phyloP scores from a whole-genome alignment of 768 basidiomycete species.

The Suillus clintonianus region DNA sequence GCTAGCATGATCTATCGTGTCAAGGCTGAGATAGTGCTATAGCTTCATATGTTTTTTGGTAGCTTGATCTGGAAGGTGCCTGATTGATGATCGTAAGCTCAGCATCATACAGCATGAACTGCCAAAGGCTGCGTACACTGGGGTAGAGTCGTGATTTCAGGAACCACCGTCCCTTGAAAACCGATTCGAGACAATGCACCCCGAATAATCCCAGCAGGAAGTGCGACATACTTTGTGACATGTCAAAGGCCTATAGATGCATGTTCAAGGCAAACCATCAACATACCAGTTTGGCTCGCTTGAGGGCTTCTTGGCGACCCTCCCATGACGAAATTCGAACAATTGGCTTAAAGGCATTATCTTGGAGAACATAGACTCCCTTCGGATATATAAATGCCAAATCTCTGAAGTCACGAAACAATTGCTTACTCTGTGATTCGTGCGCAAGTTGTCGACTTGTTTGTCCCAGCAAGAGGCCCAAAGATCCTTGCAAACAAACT shows the following conservation, averaged over 20 bases:
- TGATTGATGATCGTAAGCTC: constrained; percentile 24
- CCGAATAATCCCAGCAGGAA: constrained; percentile 82
- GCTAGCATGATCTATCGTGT: background rate
- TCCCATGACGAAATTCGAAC: constrained; percentile 79
- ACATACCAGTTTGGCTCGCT: constrained; percentile 68
- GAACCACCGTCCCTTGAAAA: constrained; percentile 68
- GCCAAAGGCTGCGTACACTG: constrained; percentile 61
- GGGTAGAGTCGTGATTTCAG: constrained; percentile 80
- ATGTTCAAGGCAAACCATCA: background rate
- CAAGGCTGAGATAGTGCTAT: background rate
- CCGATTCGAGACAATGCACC: constrained; percentile 83
- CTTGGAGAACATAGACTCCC: constrained; percentile 94
- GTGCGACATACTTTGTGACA: constrained; percentile 68
- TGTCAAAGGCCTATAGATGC: constrained; percentile 5
- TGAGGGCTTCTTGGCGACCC: constrained; percentile 72
- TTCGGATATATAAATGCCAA: constrained; percentile 26
- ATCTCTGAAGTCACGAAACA: background rate
- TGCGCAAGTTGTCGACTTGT: constrained; percentile 93
- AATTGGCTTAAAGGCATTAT: constrained; percentile 87
- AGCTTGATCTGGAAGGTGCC: constrained; percentile 86
- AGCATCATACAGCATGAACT: background rate
- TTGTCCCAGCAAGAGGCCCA: constrained; percentile 93
- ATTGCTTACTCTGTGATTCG: constrained; percentile 81
- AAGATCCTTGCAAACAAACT: constrained; percentile 96
- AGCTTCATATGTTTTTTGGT: constrained; percentile 55